Evolutionary conservation across 371 early-diverging fungal species (phyloP).

Genomic region (Apophysomyces trapeziformis): DNA sequence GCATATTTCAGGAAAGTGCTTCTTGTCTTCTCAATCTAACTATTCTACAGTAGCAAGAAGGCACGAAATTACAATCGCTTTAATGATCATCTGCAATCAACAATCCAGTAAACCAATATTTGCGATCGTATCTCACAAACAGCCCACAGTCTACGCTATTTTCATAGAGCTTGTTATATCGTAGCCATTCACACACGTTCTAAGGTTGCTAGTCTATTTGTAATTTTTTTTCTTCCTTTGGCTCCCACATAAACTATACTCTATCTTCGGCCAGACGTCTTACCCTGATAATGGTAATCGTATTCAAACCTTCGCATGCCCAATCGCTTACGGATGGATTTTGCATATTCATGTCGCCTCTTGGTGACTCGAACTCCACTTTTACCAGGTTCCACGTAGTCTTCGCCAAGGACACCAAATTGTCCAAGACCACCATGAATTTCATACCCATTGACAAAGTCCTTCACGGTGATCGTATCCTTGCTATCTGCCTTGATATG

Average conservation of each 20-base stretch:
- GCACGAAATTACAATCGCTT: too few relatives aligned
- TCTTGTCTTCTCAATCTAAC: too few relatives aligned
- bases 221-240: neutral
- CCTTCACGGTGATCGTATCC: constrained; percentile 56
- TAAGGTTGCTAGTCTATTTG: too few relatives aligned
- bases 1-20: too few relatives aligned
- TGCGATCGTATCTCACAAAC: too few relatives aligned
- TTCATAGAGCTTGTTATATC: too few relatives aligned
- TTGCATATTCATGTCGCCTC: constrained; percentile 24
- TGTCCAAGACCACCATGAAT: constrained; percentile 37
- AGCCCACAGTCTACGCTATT: too few relatives aligned
- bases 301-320: constrained; percentile 26
- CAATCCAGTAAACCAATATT: too few relatives aligned
- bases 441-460: constrained; percentile 81
- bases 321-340: constrained; percentile 30
- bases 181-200: too few relatives aligned
- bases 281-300: constrained; percentile 11
- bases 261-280: constrained; percentile 8
- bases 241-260: neutral
- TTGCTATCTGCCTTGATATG: constrained; percentile 67
- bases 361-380: constrained; percentile 26
- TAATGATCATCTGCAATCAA: too few relatives aligned
- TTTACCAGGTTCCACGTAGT: constrained; percentile 20
- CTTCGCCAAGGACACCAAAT: constrained; percentile 27
- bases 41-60: too few relatives aligned